Percentiles rank a stretch among this genome's conserved stretches.
These are phyloP conservation scores for Chimonanthus praecox DNA, from an alignment of 164 flowering plant species.

Conservation along the genomic window DNA sequence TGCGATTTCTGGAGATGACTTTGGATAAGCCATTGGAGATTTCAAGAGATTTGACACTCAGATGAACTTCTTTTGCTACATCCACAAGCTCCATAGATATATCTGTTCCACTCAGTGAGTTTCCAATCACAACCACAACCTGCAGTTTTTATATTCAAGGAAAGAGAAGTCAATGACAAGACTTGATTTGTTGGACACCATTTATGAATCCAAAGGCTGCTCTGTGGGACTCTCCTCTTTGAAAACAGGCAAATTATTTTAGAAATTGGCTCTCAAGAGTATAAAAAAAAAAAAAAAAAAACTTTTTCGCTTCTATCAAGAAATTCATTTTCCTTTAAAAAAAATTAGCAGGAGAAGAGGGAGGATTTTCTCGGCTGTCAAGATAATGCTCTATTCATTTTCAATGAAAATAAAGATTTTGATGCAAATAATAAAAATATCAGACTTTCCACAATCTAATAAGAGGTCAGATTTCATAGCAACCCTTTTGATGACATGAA, in stretches of 20 bases:
- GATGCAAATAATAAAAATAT: too few species aligned
- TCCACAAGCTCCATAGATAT: constrained; percentile 80
- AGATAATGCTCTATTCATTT: too few species aligned
- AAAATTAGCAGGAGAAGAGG: too few species aligned
- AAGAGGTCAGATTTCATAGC: too few species aligned
- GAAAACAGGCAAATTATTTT: too few species aligned
- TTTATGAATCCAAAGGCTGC: background rate
- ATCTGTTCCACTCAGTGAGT: constrained; percentile 74
- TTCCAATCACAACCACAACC: constrained; percentile 90
- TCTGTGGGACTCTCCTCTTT: background rate
- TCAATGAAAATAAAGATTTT: too few species aligned
- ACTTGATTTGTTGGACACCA: background rate
- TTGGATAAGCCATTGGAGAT: constrained; percentile 63
- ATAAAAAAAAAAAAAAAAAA: too few species aligned
- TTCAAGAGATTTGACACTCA: constrained; percentile 55
- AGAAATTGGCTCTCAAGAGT: background rate
- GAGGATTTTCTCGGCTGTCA: too few species aligned
- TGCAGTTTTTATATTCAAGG: constrained; percentile 7
- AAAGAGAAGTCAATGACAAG: background rate
- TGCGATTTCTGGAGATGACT: constrained; percentile 58
- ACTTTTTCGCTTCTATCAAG: too few species aligned
- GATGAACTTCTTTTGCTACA: constrained; percentile 77
- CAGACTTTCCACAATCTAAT: too few species aligned
- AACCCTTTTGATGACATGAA: too few species aligned
- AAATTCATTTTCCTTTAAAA: too few species aligned